Evolutionary conservation across 805 yeast species (phyloP), one percentile per base, ranked within the genome.

Genomic region (Wickerhamiella azymoides): DNA sequence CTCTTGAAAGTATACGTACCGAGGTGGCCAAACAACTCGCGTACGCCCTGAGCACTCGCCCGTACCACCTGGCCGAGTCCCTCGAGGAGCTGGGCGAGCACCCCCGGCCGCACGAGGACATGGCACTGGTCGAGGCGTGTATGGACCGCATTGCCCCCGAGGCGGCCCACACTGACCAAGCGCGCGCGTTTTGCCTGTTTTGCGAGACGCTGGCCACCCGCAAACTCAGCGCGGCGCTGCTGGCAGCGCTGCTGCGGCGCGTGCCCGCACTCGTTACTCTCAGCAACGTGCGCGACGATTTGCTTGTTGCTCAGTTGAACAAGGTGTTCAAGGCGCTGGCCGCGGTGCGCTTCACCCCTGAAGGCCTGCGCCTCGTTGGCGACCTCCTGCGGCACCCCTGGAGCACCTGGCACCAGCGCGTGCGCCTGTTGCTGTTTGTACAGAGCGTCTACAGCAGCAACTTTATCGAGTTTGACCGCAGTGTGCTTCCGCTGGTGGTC

Each of bases 391-490:
- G 25, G 17, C 14, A 39, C 5, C 13, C 51, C 14, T 36, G 46
- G 1, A 41, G 45, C 4, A 67, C 74, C 2, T 69, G 79, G 60
- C 77, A 76, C 52, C 95, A 85, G 59, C 66, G 74, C 0, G 66
- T 76, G 36, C 71, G 81, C 11, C 67, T 84, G 47, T 69, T 88
- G n/a, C 72, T 77, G 16, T 79, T 82, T 46, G 66, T 79, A 17
- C 88, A 84, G 52, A 74, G 77, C 2, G 72, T 84, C 51, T 84
- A 76, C 57, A 77, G 82, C 54, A 73, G 78, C 30, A 80, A 85
- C 50, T 64, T 81, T 48, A 67, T 84, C 52, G 64, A 69, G 27
- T 61, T 89, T 46, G 58, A 68, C 1, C 49, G 57, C 0, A 61
- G 58, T 0, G 79, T 80, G 52, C 66, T 80, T 46, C 50, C 55